Evolutionary conservation across 352 stramenopile genomes (phyloP), one percentile per base, ranked within the genome.

Genomic region (Globisporangium cederbergense): DNA sequence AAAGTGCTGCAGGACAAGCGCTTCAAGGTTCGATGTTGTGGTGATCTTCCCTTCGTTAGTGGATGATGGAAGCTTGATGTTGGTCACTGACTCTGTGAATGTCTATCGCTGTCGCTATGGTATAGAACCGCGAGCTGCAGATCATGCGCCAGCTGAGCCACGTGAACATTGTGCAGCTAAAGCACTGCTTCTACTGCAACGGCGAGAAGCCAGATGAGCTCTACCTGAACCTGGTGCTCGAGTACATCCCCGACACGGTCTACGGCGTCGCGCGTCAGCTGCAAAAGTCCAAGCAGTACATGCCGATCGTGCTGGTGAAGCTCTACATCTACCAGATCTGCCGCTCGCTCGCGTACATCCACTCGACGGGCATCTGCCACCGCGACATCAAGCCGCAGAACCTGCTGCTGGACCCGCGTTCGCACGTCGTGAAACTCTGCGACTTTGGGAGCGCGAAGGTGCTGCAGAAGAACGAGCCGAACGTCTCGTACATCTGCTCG

Each of bases 261-360:
- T 99, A 99, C 76, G 92, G 93, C 58, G 97, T 99, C 11, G 95
- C 87, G 38, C 81, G 97, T 42, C 83, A 97, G 61, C 93, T 99
- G 62, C 96, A 99, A 72, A 99, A 99, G 74, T 88, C 90, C 69
- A 98, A 99, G 73, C 94, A 98, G 68, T 88, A 97, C 62, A 95
- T 99, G 74, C 97, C 97, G 40, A 77, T 98, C 42, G 76, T 98
- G 53, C 97, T 98, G 61, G 97, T 99, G 49, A 99, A 99, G 82
- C 81, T 99, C n/a, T 99, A 99, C 83, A 97, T 99, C 46, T 99
- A 99, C 79, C 98, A 99, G 82, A 97, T 99, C 46, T 99, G 91
- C 58, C 88, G 97, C 52, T 91, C 97, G 18, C 76, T 99, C 52
- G 96, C 94, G 16, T 99, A 99, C 79, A 99, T 99, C 68, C 98